These are phyloP conservation scores for Dictyostelium gargantuum DNA, from an alignment of 208 protist species.

Conservation along the genomic window DNA sequence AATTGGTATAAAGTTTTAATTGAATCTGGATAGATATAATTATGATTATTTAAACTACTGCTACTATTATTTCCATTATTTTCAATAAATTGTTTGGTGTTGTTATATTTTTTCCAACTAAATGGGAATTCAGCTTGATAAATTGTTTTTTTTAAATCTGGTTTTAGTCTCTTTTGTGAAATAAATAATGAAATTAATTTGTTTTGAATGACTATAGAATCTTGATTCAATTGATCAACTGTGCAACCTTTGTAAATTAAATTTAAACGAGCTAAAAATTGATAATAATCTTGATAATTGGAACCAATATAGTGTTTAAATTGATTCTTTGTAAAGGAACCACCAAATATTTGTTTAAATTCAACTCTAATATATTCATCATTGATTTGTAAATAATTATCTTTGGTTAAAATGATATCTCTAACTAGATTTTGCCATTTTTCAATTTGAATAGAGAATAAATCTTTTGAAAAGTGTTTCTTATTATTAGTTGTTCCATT, in stretches of 20 bases:
- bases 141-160: background rate
- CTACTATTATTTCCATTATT: background rate
- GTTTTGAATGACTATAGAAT: constrained; percentile 4
- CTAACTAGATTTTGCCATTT: background rate
- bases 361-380: background rate
- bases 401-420: background rate
- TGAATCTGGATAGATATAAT: constrained; percentile 26
- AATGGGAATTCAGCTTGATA: background rate
- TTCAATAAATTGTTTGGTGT: no score
- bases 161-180: background rate
- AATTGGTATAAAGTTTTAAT: constrained; percentile 2
- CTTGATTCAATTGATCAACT: background rate
- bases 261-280: background rate
- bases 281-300: background rate
- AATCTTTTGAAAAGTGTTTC: background rate
- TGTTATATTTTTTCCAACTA: background rate
- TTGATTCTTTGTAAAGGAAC: background rate
- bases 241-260: background rate
- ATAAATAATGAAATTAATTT: background rate
- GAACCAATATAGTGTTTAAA: background rate
- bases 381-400: background rate
- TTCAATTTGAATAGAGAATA: background rate
- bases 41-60: background rate
- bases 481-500: background rate
- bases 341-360: background rate